A percentile compares a stretch with the other conserved stretches of the same genome.
phyloP scores from a whole-genome alignment of 2,329 filamentous ascomycete genomes.

The Aureobasidium vineae region DNA sequence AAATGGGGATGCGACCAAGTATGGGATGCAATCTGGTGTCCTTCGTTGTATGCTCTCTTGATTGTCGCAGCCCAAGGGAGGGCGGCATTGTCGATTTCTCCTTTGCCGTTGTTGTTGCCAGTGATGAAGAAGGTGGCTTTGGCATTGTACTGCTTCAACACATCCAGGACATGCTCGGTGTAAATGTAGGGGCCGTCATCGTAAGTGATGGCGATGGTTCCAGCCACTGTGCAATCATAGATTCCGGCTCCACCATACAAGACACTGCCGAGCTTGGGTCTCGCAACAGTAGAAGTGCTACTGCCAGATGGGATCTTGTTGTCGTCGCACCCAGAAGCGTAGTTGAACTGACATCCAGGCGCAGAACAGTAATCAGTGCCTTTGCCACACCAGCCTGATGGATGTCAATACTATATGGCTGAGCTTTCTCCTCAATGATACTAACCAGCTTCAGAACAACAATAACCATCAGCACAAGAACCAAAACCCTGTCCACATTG shows the following conservation, averaged over 20 bases:
- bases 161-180: slow-evolving; percentile 66
- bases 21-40: slow-evolving; percentile 62
- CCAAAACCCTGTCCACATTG: slow-evolving; percentile 17
- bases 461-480: slow-evolving; percentile 23
- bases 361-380: slow-evolving; percentile 57
- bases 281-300: slow-evolving; percentile 54
- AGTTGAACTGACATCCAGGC: slow-evolving; percentile 61
- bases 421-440: background rate
- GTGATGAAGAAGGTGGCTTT: slow-evolving; percentile 88
- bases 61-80: slow-evolving; percentile 52
- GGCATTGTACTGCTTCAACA: slow-evolving; percentile 64
- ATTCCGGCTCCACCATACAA: slow-evolving; percentile 58
- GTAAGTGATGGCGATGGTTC: slow-evolving; percentile 74
- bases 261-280: slow-evolving; percentile 55
- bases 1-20: slow-evolving; percentile 56
- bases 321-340: slow-evolving; percentile 61
- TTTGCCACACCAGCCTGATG: slow-evolving; percentile 47
- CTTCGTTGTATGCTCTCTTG: slow-evolving; percentile 54
- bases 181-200: slow-evolving; percentile 78
- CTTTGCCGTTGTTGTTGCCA: slow-evolving; percentile 55
- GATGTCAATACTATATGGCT: background rate
- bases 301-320: slow-evolving; percentile 55
- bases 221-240: slow-evolving; percentile 52
- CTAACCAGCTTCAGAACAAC: slow-evolving; percentile 21
- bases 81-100: slow-evolving; percentile 53